Evolutionary conservation across 495 filamentous ascomycete species (phyloP).

Genomic region (Aspergillus hancockii): DNA sequence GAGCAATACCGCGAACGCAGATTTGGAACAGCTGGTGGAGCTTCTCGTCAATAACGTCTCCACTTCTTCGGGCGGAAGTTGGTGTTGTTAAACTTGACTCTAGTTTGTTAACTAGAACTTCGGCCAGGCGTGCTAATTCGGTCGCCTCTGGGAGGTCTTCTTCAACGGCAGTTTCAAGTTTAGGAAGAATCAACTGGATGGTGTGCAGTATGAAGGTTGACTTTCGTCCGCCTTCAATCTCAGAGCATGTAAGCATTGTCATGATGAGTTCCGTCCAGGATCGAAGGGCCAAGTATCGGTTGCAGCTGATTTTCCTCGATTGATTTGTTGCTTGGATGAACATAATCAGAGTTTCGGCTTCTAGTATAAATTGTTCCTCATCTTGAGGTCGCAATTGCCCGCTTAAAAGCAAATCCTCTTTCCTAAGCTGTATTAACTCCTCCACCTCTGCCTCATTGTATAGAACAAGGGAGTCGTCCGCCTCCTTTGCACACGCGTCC

Average conservation of each 20-base stretch:
- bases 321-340: slow-evolving; percentile 71
- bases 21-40: slow-evolving; percentile 88
- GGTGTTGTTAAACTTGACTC: slow-evolving; percentile 53
- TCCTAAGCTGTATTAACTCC: slow-evolving; percentile 58
- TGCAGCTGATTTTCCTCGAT: slow-evolving; percentile 54
- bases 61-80: slow-evolving; percentile 50
- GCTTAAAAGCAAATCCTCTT: slow-evolving; percentile 52
- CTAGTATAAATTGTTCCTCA: slow-evolving; percentile 54
- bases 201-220: slow-evolving; percentile 78
- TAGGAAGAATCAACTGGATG: slow-evolving; percentile 82
- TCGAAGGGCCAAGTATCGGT: slow-evolving; percentile 64
- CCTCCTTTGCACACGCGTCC: slow-evolving; percentile 55
- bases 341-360: slow-evolving; percentile 57
- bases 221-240: slow-evolving; percentile 66
- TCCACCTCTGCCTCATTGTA: slow-evolving; percentile 62
- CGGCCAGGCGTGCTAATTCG: slow-evolving; percentile 74
- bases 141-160: slow-evolving; percentile 64
- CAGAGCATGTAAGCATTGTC: slow-evolving; percentile 74
- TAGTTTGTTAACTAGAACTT: slow-evolving; percentile 72
- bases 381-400: slow-evolving; percentile 57
- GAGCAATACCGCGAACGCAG: slow-evolving; percentile 70
- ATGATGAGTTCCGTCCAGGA: slow-evolving; percentile 82
- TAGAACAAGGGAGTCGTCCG: slow-evolving; percentile 43
- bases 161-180: slow-evolving; percentile 71
- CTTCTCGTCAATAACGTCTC: slow-evolving; percentile 81